Percentiles rank a stretch among this genome's conserved stretches.
Conservation (phyloP, 1,139 yeast genomes). For the Protomyces inundatus region DNA sequence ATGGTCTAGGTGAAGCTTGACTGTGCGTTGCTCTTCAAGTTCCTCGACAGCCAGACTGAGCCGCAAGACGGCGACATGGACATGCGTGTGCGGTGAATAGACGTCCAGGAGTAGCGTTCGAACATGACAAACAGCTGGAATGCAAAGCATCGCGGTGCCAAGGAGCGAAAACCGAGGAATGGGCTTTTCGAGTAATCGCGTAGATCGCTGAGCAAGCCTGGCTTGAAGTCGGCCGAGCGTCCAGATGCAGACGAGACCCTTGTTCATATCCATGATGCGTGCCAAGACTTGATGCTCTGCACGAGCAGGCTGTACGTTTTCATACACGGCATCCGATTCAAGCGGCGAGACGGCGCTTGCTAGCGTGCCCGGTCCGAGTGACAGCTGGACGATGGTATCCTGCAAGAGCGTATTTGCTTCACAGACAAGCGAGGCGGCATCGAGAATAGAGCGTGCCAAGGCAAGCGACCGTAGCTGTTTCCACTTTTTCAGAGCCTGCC, state of each 20-base stretch:
- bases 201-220: neutral
- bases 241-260: constrained; percentile 29
- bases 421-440: neutral
- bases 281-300: constrained; percentile 31
- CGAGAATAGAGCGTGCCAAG: constrained; percentile 4
- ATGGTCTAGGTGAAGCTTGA: constrained; percentile 27
- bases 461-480: constrained; percentile 11
- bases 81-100: constrained; percentile 27
- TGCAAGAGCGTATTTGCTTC: neutral
- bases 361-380: neutral
- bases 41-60: constrained; percentile 27
- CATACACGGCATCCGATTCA: constrained; percentile 24
- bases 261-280: constrained; percentile 33
- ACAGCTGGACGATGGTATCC: neutral
- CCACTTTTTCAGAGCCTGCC: neutral
- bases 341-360: constrained; percentile 25
- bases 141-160: constrained; percentile 17
- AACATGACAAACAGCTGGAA: constrained; percentile 7
- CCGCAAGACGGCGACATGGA: constrained; percentile 5
- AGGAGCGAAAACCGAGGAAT: constrained; percentile 1
- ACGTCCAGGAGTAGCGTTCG: constrained; percentile 28
- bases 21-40: constrained; percentile 11
- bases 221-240: constrained; percentile 28
- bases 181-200: constrained; percentile 1
- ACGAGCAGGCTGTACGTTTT: neutral